Evolutionary conservation across 2,329 filamentous ascomycete species (phyloP), one percentile per base, ranked within the genome.

Genomic region (Cadophora gregata): DNA sequence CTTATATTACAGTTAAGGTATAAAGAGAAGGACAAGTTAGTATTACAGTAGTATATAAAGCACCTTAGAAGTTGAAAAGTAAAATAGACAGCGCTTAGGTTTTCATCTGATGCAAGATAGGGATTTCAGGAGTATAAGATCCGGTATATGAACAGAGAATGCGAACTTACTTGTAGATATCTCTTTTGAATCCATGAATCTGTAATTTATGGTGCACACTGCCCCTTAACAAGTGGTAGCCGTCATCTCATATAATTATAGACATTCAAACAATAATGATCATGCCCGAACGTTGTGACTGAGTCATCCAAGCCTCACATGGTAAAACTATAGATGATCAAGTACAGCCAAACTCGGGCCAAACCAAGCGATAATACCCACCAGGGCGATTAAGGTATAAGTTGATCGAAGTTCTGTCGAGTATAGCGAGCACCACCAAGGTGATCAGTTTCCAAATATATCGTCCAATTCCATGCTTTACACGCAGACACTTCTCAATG

Each of bases 21-120:
- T 63, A 42, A 42, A 29, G 60, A 68, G 48, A 25, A 31, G 36
- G 60, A 68, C 36, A 68, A 50, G 58, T 36, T 61, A 9, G 48
- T 27, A 42, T 66, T 64, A 36, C 38, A 42, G 42, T 19, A 58
- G 21, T 68, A 65, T 56, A 56, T 62, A 31, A 48, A 62, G 16
- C 59, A 68, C 61, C 51, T 66, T 62, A 16, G 48, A 50, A 19
- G 45, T 48, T 68, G n/a, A 25, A 60, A 61, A 55, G 36, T 12
- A 42, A 42, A 33, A 42, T 42, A 3, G 14, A 42, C 14, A 42
- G 36, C 36, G 16, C 14, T 42, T 14, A 55, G 51, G 16, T 55
- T 21, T 33, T 55, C 29, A 31, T 21, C n/a, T 5, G 33, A 47
- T 47, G 12, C 19, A 59, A 9, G 33, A 59, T 42, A 42, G 56